These are phyloP conservation scores for Tricholoma sp. DNA, from an alignment of 768 basidiomycete genomes.

Conservation along the genomic window DNA sequence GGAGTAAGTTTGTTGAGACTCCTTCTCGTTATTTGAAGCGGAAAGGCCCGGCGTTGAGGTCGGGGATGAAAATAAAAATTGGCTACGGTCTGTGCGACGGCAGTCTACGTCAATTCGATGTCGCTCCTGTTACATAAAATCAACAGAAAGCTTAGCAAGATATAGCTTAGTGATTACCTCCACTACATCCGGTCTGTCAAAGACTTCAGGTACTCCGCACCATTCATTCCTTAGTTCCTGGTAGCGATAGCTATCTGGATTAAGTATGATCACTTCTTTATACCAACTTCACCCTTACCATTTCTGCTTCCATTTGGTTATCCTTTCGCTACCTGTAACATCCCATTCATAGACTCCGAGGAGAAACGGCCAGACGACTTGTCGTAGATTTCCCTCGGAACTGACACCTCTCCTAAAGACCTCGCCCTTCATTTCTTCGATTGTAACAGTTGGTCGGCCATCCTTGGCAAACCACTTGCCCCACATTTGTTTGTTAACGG, in stretches of 20 bases:
- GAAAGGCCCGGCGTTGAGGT: conserved; percentile 26
- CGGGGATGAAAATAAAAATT: conserved; percentile 72
- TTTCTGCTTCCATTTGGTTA: conserved; percentile 56
- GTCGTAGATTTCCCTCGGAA: conserved; percentile 49
- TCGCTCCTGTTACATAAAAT: conserved; percentile 50
- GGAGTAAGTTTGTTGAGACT: conserved; percentile 49
- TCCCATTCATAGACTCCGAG: conserved; percentile 85
- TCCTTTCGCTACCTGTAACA: conserved; percentile 55
- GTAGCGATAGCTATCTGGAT: conserved; percentile 54
- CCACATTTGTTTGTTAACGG: conserved; percentile 73
- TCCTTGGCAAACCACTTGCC: conserved; percentile 70
- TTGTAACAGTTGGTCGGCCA: conserved; percentile 58
- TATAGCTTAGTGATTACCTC: conserved; percentile 49
- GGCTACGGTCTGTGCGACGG: conserved; percentile 91
- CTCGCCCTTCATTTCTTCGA: conserved; percentile 69
- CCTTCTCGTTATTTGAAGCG: conserved; percentile 48
- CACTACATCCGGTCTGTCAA: conserved; percentile 70
- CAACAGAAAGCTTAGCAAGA: conserved; percentile 3
- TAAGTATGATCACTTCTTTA: not conserved
- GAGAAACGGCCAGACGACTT: conserved; percentile 86
- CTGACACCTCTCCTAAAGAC: conserved; percentile 74
- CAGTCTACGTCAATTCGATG: conserved; percentile 97
- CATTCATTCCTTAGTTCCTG: conserved; percentile 70
- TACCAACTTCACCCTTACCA: conserved; percentile 33
- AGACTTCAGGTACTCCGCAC: conserved; percentile 79